These are phyloP conservation scores for Linum trigynum DNA, from an alignment of 345 rosid species.

Conservation along the genomic window DNA sequence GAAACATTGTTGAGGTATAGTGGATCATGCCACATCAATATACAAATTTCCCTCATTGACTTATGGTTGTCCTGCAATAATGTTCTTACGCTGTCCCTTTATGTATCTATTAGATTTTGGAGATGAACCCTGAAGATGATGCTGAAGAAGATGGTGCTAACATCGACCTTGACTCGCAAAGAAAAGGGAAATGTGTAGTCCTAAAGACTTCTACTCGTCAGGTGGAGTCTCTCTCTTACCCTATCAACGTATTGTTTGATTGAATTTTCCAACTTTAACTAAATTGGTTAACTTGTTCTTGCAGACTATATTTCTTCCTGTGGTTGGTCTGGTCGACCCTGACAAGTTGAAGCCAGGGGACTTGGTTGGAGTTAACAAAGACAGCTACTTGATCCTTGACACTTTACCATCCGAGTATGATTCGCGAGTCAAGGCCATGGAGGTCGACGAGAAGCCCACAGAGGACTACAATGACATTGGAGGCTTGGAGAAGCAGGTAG, in stretches of 20 bases:
- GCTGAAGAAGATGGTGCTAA: slow-evolving; percentile 99
- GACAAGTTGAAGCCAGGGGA: slow-evolving; percentile 96
- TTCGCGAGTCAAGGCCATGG: no score
- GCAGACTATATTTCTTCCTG: slow-evolving; percentile 95
- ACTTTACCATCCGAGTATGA: no score
- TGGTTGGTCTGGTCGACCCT: slow-evolving; percentile 96
- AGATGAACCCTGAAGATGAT: slow-evolving; percentile 95
- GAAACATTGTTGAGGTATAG: slow-evolving; percentile 89
- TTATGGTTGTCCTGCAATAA: neutral
- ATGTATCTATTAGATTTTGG: slow-evolving; percentile 47
- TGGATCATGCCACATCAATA: neutral
- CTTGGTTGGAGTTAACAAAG: slow-evolving; percentile 55
- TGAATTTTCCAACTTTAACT: neutral
- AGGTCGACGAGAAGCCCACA: slow-evolving; percentile 44
- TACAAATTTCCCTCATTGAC: neutral
- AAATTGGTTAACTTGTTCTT: neutral
- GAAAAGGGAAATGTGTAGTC: slow-evolving; percentile 98
- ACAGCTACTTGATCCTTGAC: no score
- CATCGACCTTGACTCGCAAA: slow-evolving; percentile 18
- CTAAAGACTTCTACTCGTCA: slow-evolving; percentile 96
- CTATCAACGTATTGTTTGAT: no score
- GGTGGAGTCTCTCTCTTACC: slow-evolving; percentile 25
- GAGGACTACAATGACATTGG: slow-evolving; percentile 98
- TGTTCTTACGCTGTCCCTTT: neutral
- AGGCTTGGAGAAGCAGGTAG: slow-evolving; percentile 92